phyloP scores from a whole-genome alignment of 1,284 basidiomycete genomes.

The Inonotus obliquus region DNA sequence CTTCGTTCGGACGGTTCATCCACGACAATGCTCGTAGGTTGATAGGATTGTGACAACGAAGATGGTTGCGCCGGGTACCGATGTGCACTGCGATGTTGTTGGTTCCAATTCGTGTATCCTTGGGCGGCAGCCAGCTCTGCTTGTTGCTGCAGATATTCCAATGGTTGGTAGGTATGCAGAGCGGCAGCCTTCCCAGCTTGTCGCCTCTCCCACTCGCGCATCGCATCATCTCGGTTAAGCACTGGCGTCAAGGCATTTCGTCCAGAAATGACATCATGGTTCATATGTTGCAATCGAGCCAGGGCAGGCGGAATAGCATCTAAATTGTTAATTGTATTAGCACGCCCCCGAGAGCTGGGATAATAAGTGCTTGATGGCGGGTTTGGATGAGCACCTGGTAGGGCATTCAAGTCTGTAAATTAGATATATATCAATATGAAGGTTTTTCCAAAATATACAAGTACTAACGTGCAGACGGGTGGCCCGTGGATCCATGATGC shows the following conservation, averaged over 20 bases:
- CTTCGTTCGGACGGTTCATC: constrained; percentile 62
- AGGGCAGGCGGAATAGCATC: constrained; percentile 90
- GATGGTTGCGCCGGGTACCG: constrained; percentile 60
- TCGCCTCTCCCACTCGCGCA: constrained; percentile 85
- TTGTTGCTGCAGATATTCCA: constrained; percentile 89
- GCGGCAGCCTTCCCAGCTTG: constrained; percentile 63
- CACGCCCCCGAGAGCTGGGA: constrained; percentile 61
- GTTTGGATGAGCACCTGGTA: constrained; percentile 44
- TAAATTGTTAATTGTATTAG: constrained; percentile 88
- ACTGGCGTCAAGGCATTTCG: constrained; percentile 84
- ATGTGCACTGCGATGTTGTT: constrained; percentile 26
- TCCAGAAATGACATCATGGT: constrained; percentile 77
- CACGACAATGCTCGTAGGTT: constrained; percentile 45
- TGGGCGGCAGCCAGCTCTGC: constrained; percentile 74
- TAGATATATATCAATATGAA: background rate
- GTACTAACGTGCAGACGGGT: constrained; percentile 5
- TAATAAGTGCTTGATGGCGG: constrained; percentile 67
- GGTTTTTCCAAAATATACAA: background rate
- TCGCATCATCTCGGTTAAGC: constrained; percentile 84
- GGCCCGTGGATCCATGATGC: constrained; percentile 8
- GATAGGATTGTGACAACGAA: constrained; percentile 68
- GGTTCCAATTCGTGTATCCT: constrained; percentile 51
- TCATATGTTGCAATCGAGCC: constrained; percentile 84
- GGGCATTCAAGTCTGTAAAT: constrained; percentile 4
- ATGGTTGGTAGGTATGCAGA: constrained; percentile 76